A percentile compares a stretch with the other conserved stretches of the same genome.
Conservation (phyloP, 805 yeast species). For the Candida sithepensis region DNA sequence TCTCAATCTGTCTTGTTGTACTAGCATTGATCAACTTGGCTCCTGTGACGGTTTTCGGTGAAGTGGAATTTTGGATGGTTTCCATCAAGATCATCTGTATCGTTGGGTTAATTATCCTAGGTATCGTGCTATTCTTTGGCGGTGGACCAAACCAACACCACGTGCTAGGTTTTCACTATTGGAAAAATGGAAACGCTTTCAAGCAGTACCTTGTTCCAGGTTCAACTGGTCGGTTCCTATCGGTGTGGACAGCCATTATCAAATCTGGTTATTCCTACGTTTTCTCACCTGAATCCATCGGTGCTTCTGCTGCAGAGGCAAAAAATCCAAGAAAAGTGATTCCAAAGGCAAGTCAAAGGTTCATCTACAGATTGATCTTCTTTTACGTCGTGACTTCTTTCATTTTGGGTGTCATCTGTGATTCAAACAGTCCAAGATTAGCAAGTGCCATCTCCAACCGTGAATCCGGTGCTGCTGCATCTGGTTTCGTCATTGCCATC, state of each 20-base stretch:
- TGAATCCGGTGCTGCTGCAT: slow-evolving; percentile 26
- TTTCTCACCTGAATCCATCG: slow-evolving; percentile 17
- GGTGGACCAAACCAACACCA: slow-evolving; percentile 54
- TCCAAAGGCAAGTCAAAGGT: slow-evolving; percentile 13
- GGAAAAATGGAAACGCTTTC: slow-evolving; percentile 36
- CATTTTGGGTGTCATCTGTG: slow-evolving; percentile 43
- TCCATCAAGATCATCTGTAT: slow-evolving; percentile 61
- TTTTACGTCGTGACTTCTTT: slow-evolving; percentile 21
- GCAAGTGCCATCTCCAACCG: slow-evolving; percentile 1
- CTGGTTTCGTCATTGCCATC: slow-evolving; percentile 41
- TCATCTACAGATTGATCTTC: slow-evolving; percentile 10
- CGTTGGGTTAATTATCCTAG: slow-evolving; percentile 55
- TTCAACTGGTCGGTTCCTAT: slow-evolving; percentile 42
- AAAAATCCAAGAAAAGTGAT: slow-evolving; percentile 2
- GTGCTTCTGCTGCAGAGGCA: slow-evolving; percentile 12
- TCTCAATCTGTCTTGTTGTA: slow-evolving; percentile 46
- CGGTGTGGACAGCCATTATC: slow-evolving; percentile 15
- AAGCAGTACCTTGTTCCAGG: slow-evolving; percentile 44
- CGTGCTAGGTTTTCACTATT: slow-evolving; percentile 41
- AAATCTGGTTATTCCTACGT: slow-evolving; percentile 30
- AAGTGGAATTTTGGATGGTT: slow-evolving; percentile 64
- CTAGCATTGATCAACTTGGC: slow-evolving; percentile 43
- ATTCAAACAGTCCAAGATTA: slow-evolving; percentile 26
- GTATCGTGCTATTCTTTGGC: slow-evolving; percentile 57
- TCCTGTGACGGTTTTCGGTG: slow-evolving; percentile 40